Evolutionary conservation across 2,329 filamentous ascomycete species (phyloP).

Genomic region (Saccharata proteae): DNA sequence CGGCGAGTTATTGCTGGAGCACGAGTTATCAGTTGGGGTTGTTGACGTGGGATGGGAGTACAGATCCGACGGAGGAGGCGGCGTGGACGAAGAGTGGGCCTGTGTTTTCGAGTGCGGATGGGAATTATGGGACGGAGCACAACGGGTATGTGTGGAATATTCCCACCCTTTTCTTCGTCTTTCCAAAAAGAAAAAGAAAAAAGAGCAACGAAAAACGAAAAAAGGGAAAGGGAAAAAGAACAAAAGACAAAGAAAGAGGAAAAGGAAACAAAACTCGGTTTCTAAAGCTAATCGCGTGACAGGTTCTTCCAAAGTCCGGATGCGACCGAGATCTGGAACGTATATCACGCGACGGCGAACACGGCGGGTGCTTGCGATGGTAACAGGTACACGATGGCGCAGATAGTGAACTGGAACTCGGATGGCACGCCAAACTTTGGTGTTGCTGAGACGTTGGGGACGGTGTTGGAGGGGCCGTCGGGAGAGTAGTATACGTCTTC

Average conservation of each 20-base stretch:
- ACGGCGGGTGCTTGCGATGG: slow-evolving; percentile 40
- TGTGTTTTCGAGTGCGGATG: slow-evolving; percentile 41
- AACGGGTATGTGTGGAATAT: slow-evolving; percentile 26
- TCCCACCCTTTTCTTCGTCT: background rate
- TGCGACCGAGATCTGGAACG: slow-evolving; percentile 41
- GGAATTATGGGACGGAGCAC: slow-evolving; percentile 45
- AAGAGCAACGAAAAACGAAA: too few relatives aligned
- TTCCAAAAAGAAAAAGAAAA: background rate
- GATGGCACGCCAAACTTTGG: slow-evolving; percentile 45
- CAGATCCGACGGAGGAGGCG: slow-evolving; percentile 31
- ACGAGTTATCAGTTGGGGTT: slow-evolving; percentile 42
- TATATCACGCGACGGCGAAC: slow-evolving; percentile 43
- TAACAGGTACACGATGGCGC: slow-evolving; percentile 42
- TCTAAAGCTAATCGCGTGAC: slow-evolving; percentile 1
- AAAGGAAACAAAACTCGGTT: slow-evolving; percentile 3
- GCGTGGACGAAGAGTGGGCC: slow-evolving; percentile 45
- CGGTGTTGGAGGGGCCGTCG: slow-evolving; percentile 21
- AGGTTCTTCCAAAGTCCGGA: slow-evolving; percentile 48
- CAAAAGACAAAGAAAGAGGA: too few relatives aligned
- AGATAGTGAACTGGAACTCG: slow-evolving; percentile 37
- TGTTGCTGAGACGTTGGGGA: slow-evolving; percentile 17
- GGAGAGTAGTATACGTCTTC: slow-evolving; percentile 16
- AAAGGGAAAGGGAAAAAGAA: too few relatives aligned
- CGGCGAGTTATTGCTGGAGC: slow-evolving; percentile 46
- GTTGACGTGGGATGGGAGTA: slow-evolving; percentile 39